Evolutionary conservation across 345 rosid species (phyloP).

Genomic region (Pugionium dolabratum): DNA sequence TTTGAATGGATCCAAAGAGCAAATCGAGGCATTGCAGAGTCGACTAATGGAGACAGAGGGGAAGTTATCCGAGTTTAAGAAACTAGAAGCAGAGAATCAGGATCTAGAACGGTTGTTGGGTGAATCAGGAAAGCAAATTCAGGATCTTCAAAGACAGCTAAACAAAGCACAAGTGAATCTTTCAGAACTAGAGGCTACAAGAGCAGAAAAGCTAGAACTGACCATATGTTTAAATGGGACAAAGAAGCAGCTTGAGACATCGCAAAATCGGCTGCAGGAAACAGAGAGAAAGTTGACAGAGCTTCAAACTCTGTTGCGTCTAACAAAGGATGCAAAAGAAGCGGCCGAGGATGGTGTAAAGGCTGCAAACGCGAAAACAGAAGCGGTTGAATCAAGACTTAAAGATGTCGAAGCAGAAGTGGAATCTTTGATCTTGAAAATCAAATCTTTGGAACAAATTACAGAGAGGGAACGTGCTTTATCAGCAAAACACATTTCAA

Average conservation of each 20-base stretch:
- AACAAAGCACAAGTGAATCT: constrained; percentile 50
- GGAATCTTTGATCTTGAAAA: constrained; percentile 48
- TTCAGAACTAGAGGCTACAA: constrained; percentile 49
- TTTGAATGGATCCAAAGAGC: constrained; percentile 35
- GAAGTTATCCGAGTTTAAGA: constrained; percentile 41
- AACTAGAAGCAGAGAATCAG: constrained; percentile 54
- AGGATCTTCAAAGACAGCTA: constrained; percentile 44
- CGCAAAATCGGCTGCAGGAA: constrained; percentile 47
- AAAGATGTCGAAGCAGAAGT: constrained; percentile 54
- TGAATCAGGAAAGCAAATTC: constrained; percentile 40
- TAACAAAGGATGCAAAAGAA: constrained; percentile 50
- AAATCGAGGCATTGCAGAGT: constrained; percentile 32
- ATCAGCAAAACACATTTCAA: constrained; percentile 40
- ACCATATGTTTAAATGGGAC: constrained; percentile 52
- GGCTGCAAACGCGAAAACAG: constrained; percentile 44
- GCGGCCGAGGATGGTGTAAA: constrained; percentile 53
- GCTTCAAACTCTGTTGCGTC: constrained; percentile 45
- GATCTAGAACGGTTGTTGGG: constrained; percentile 49
- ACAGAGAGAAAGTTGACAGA: constrained; percentile 49
- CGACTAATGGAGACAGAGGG: constrained; percentile 30
- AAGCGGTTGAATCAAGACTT: constrained; percentile 56
- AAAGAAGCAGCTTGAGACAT: constrained; percentile 50
- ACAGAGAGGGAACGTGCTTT: constrained; percentile 37
- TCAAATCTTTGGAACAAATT: constrained; percentile 47
- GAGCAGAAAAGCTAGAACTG: constrained; percentile 58